Evolutionary conservation across 2,329 filamentous ascomycete genomes (phyloP), one percentile per base, ranked within the genome.

Genomic region (Diatrype stigma): DNA sequence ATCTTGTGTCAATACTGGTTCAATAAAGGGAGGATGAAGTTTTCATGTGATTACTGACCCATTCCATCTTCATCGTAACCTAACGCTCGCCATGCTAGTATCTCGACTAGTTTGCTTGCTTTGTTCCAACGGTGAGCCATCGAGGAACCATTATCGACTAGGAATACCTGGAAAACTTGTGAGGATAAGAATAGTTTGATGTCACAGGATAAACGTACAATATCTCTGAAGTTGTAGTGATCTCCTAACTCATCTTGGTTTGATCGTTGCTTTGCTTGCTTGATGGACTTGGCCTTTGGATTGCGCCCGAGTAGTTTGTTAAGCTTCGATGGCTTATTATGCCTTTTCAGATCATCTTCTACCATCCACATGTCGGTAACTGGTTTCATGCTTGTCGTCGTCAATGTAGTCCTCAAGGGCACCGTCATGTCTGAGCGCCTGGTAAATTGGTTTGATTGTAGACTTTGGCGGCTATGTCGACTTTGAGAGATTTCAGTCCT

Each of bases 21-120:
- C 14, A 34, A 34, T 7, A 7, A 7, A 34, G 30, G 14, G 14
- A 7, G 30, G 30, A 7, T 7, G 30, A 34, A 34, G 30, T 7
- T 34, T 37, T 37, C 16, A 37, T 16, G n/a, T 6, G 34, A 6
- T 12, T 37, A 17, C 34, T 37, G 4, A 37, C 34, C 65, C 55
- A 66, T 60, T 3, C 65, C 65, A 45, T 67, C 53, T 4, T 62
- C 51, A 34, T 67, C 65, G 23, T 63, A 61, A n/a, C 58, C 60
- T 4, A 51, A 19, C 5, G 58, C 56, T 46, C 64, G 59, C 55
- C 54, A 56, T 16, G 63, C 53, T 1, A 67, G 57, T 1, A 61
- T 56, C 40, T 46, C 45, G 10, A 67, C 52, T 1, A 67, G 40
- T 12, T 51, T 51, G 2, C 42, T 61, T 7, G 56, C 63, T 5